Percentiles rank a stretch among this genome's conserved stretches.
Evolutionary conservation across 2,329 filamentous ascomycete genomes (phyloP).

Genomic region (Mycogone perniciosa): DNA sequence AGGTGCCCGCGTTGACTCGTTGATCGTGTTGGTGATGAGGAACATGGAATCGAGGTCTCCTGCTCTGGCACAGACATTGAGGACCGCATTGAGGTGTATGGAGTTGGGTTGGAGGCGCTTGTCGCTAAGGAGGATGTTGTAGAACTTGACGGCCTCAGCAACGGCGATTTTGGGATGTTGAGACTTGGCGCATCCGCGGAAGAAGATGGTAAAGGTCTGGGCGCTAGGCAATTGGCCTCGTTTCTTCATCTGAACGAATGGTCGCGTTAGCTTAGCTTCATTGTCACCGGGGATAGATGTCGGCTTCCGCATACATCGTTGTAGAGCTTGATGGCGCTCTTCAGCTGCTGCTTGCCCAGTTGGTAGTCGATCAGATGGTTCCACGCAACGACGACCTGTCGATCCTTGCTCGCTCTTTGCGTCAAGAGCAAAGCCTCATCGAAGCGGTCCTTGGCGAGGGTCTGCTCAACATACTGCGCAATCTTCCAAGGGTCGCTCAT

Average conservation of each 20-base stretch:
- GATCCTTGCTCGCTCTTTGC: constrained; percentile 59
- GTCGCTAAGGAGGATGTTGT: constrained; percentile 63
- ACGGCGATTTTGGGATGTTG: constrained; percentile 54
- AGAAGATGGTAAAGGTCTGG: constrained; percentile 77
- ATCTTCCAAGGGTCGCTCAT: constrained; percentile 68
- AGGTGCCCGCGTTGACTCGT: constrained; percentile 56
- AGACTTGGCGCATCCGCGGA: constrained; percentile 64
- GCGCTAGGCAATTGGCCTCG: constrained; percentile 71
- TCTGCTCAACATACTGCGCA: constrained; percentile 56
- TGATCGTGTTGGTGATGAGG: constrained; percentile 64
- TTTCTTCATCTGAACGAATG: constrained; percentile 76
- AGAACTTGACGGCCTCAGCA: constrained; percentile 65
- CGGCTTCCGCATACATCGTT: constrained; percentile 58
- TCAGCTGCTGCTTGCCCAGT: constrained; percentile 54
- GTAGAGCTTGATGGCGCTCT: constrained; percentile 69
- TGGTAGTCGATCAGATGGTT: constrained; percentile 75
- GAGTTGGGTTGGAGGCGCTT: constrained; percentile 63
- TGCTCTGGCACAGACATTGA: constrained; percentile 72
- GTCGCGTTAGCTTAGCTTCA: constrained; percentile 11
- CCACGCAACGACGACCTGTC: constrained; percentile 71
- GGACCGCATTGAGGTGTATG: constrained; percentile 82
- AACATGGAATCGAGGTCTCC: constrained; percentile 76
- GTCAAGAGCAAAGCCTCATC: constrained; percentile 64
- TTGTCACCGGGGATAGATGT: neutral
- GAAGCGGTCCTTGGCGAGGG: constrained; percentile 53